Evolutionary conservation across 2,329 filamentous ascomycete species (phyloP), one percentile per base, ranked within the genome.

Genomic region (Sclerotinia minor): DNA sequence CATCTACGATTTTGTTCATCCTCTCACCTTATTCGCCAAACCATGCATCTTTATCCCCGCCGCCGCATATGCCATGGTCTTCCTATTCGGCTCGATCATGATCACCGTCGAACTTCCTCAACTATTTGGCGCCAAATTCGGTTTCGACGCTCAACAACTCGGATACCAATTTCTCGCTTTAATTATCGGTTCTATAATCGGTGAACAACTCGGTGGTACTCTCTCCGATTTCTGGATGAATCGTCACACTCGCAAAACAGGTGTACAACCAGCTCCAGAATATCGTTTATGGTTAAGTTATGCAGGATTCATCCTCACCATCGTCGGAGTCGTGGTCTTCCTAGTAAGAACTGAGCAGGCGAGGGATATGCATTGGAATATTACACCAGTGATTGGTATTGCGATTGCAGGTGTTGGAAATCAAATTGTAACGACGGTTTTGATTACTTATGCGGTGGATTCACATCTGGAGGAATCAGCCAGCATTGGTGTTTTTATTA

Each of bases 21-120:
- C 85, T 0, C 75, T 79, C 6, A 57, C 59, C 32, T 77, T 86
- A 9, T 79, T 79, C 63, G 76, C 77, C 3, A 81, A 81, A 64
- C 77, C 81, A 0, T 82, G 80, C 44, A 81, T 87, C 26, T 70
- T 83, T 47, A 78, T 87, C 5, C 83, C 85, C 0, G 79, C 85
- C 0, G 73, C 79, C n/a, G 80, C 83, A 6, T 87, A 88, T 73
- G 77, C 83, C 8, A 85, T 88, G 80, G 78, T 86, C 9, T 88
- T 88, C 75, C 78, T 84, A 4, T 87, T 84, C 72, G 80, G 76
- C 45, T 82, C 79, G 53, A 81, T 87, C 19, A 77, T 87, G 71
- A 77, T 82, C 66, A 84, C 84, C 0, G 81, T 88, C 32, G 85
- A 87, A 72, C 84, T 88, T 2, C 86, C 86, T 0, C 84, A 87